Conservation (phyloP, 192 early-diverging fungal species). For the Backusella sp. region DNA sequence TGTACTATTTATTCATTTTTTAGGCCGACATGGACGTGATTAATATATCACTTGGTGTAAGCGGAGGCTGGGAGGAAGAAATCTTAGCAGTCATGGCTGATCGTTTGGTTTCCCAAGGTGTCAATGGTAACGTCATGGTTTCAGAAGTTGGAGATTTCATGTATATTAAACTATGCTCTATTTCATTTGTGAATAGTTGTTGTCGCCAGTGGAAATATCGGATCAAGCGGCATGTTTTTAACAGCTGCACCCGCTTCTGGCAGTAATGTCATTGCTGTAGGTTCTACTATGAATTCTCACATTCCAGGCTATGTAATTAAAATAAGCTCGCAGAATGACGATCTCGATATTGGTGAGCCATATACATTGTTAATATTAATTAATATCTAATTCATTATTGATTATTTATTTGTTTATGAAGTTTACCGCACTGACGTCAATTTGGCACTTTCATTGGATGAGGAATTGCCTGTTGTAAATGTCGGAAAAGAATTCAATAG, state of each 20-base stretch:
- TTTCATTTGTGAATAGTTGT: constrained; percentile 39
- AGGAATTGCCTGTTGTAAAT: constrained; percentile 29
- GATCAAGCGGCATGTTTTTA: constrained; percentile 58
- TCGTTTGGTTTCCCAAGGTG: constrained; percentile 41
- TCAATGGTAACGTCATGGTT: constrained; percentile 23
- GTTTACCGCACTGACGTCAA: constrained; percentile 20
- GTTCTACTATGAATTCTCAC: constrained; percentile 42
- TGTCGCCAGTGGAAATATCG: constrained; percentile 65
- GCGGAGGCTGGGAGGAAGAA: constrained; percentile 59
- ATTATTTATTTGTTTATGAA: neutral
- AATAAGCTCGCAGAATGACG: neutral
- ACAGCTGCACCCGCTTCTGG: constrained; percentile 58
- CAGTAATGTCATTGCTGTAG: constrained; percentile 55
- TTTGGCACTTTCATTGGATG: neutral
- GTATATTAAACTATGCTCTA: neutral
- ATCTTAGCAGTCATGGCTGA: constrained; percentile 59
- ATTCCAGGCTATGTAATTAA: constrained; percentile 32
- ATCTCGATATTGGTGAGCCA: constrained; percentile 15
- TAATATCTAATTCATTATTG: neutral
- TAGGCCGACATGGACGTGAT: constrained; percentile 69
- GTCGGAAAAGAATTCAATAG: constrained; percentile 41
- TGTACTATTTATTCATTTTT: neutral
- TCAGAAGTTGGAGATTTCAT: neutral
- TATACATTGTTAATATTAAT: neutral
- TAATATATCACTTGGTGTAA: constrained; percentile 80